phyloP scores from a whole-genome alignment of 352 stramenopile species.

The Globisporangium cederbergense region DNA sequence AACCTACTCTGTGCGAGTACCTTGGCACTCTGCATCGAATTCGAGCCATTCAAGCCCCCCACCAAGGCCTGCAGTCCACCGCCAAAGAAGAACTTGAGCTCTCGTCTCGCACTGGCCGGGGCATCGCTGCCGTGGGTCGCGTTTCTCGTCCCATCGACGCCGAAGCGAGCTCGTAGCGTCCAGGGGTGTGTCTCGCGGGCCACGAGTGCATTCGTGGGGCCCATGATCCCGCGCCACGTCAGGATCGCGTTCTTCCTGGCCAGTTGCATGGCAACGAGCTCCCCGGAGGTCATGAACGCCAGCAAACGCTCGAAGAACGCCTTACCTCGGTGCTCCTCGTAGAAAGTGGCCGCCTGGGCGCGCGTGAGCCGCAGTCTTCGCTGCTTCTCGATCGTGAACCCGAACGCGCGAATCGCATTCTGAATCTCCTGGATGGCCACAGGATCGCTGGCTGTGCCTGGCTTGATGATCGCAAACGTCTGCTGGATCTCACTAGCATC shows the following conservation, averaged over 20 bases:
- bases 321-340: slow-evolving; percentile 61
- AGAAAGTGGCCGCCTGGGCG: slow-evolving; percentile 54
- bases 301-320: slow-evolving; percentile 54
- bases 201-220: slow-evolving; percentile 63
- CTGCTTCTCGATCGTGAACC: slow-evolving; percentile 47
- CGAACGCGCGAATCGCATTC: slow-evolving; percentile 33
- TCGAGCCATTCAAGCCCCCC: neutral
- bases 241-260: slow-evolving; percentile 48
- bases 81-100: slow-evolving; percentile 82
- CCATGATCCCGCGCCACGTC: slow-evolving; percentile 69
- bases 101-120: slow-evolving; percentile 43
- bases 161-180: slow-evolving; percentile 73
- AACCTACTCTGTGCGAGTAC: slow-evolving; percentile 11
- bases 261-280: slow-evolving; percentile 52
- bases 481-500: slow-evolving; percentile 15
- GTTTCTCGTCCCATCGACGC: slow-evolving; percentile 73
- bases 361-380: slow-evolving; percentile 32
- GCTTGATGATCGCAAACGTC: slow-evolving; percentile 68
- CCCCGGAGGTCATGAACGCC: slow-evolving; percentile 67
- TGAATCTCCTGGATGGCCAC: slow-evolving; percentile 32
- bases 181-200: slow-evolving; percentile 45
- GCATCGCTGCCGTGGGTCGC: slow-evolving; percentile 82
- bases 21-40: neutral
- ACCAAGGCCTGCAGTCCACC: slow-evolving; percentile 1
- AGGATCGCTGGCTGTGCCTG: slow-evolving; percentile 35